Evolutionary conservation across 768 basidiomycete species (phyloP).

Genomic region (Infundibulicybe gibba): DNA sequence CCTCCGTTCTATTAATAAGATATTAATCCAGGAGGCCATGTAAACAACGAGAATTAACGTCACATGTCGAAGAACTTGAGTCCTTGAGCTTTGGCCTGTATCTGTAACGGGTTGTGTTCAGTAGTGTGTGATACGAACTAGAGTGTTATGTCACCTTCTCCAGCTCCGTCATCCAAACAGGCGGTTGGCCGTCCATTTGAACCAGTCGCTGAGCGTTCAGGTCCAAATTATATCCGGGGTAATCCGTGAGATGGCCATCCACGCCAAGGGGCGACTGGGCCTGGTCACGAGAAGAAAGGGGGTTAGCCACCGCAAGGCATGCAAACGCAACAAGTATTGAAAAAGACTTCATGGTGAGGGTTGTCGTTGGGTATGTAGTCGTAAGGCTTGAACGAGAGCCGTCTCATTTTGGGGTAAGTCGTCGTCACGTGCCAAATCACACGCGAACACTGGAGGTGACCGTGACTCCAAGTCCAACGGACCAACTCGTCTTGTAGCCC

Average conservation of each 20-base stretch:
- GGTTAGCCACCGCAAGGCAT: slow-evolving; percentile 36
- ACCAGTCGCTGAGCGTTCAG: slow-evolving; percentile 71
- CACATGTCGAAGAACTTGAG: slow-evolving; percentile 88
- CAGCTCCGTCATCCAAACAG: slow-evolving; percentile 84
- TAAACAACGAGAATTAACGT: slow-evolving; percentile 16
- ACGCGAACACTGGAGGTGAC: too few relatives aligned
- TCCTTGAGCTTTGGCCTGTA: slow-evolving; percentile 73
- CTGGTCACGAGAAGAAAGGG: slow-evolving; percentile 22
- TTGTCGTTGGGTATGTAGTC: not conserved
- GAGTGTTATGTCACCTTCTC: slow-evolving; percentile 59
- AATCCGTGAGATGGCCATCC: slow-evolving; percentile 18
- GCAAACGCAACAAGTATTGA: slow-evolving; percentile 40
- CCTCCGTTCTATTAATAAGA: slow-evolving; percentile 58
- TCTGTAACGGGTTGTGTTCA: slow-evolving; percentile 36
- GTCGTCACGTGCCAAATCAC: too few relatives aligned
- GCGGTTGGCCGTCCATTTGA: slow-evolving; percentile 64
- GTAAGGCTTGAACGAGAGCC: not conserved
- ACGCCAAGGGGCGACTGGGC: slow-evolving; percentile 37
- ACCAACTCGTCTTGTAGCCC: too few relatives aligned
- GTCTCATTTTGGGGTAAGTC: not conserved
- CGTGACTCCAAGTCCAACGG: too few relatives aligned
- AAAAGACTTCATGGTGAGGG: slow-evolving; percentile 45
- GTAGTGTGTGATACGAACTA: not conserved
- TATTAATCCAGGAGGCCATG: slow-evolving; percentile 4
- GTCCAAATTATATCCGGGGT: slow-evolving; percentile 70